Evolutionary conservation across 2,329 filamentous ascomycete species (phyloP), one percentile per base, ranked within the genome.

Genomic region (Cercospora sp.): DNA sequence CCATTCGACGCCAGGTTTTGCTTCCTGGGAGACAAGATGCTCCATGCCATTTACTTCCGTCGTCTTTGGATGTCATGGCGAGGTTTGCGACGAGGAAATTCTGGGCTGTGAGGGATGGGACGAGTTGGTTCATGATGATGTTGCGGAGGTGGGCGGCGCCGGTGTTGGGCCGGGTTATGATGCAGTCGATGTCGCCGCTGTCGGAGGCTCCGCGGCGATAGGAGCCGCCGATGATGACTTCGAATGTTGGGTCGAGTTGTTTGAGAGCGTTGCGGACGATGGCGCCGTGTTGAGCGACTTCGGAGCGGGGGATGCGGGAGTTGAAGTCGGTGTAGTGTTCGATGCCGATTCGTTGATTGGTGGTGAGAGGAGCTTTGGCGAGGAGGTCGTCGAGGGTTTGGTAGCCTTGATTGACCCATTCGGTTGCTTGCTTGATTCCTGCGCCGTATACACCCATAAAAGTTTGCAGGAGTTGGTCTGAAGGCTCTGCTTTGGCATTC

Each of bases 11-110:
- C 93, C 93, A 97, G 0, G 86, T 77, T 0, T 82, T 82, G 3
- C 80, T 78, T n/a, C 73, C 68, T 0, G 91, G 90, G 0, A 97
- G 82, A 10, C 89, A 87, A 45, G 91, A 95, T 63, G 91, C 94
- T 3, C 94, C 94, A 72, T 96, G 92, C 92, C 93, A 97, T 81
- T 95, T 96, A 26, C 89, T 91, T 0, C 91, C 90, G 24, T 87
- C 83, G 8, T 79, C 79, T 7, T 81, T 81, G 6, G 86, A 85
- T 2, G 74, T 78, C 1, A 73, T 70, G 0, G 92, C 90, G 8
- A 97, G 85, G 1, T 86, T 85, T 1, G 85, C 88, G 61, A 90
- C 89, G 3, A 97, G 83, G 74, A 97, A 96, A 0, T 82, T 85
- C 5, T 82, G 77, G 1, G 79, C 74, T 49, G 87, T 88, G 8